These are phyloP conservation scores for Thinopyrum elongatum DNA, from an alignment of 176 grass and related monocot genomes.

Conservation along the genomic window DNA sequence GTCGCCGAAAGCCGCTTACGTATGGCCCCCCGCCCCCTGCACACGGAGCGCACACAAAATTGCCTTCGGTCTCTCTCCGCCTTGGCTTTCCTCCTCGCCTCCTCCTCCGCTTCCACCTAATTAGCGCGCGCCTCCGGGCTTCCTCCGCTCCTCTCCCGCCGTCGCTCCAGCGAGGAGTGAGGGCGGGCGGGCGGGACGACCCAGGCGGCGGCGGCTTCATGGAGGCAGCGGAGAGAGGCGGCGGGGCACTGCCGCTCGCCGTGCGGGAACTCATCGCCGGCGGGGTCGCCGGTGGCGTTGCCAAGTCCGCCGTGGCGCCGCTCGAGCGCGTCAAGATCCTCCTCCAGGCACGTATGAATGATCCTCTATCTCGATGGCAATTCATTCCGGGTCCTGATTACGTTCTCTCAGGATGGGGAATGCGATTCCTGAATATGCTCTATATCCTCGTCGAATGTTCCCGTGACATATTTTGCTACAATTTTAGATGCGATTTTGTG, in stretches of 20 bases:
- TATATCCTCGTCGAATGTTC: background rate
- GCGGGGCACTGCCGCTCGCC: constrained; percentile 51
- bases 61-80: background rate
- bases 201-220: background rate
- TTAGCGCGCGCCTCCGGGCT: background rate
- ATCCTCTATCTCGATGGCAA: background rate
- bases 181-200: background rate
- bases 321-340: constrained; percentile 98
- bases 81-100: background rate
- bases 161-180: background rate
- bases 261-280: constrained; percentile 89
- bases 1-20: background rate
- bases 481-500: background rate
- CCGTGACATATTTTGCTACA: background rate
- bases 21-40: background rate
- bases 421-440: background rate
- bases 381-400: background rate
- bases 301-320: constrained; percentile 85
- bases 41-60: background rate
- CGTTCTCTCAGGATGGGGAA: background rate
- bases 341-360: constrained; percentile 54
- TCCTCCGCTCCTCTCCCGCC: background rate
- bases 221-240: constrained; percentile 22
- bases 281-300: constrained; percentile 75
- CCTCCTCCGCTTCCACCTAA: background rate